Base-by-base conservation (phyloP, 1,284 basidiomycete species). In the Earliella scabrosa region DNA sequence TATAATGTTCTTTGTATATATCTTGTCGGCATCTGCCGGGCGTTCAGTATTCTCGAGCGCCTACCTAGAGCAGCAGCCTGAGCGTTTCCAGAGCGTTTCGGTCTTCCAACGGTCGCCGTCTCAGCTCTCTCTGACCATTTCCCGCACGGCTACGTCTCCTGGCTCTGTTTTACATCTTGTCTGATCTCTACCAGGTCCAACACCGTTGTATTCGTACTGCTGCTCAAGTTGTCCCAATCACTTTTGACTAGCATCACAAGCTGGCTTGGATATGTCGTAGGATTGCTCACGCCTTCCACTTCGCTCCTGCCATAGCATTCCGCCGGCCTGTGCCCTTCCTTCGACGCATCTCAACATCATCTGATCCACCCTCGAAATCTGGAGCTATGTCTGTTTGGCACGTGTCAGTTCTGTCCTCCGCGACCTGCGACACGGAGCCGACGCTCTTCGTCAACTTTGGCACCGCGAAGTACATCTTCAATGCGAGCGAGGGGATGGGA, bases 401-500 rank as follows among this genome's bases (percentile, higher is more conserved):
- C 20, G 75, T 83, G 2, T 80, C 81, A 2, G 81, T 86, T 26
- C 70, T 87, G 47, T 82, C 79, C 34, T 71, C 81, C 0, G 65
- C 77, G 18, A 82, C 91, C 2, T 84, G 88, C 14, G 92, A 95
- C 71, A 89, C 92, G 1, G 90, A 94, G 63, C 86, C 93, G 0
- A 81, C 87, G 3, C 74, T 96, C 26, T 74, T 90, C 57, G 74
- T 95, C 55, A 78, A 83, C 5, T 93, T 94, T 67, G 89, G 92
- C 65, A 80, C 84, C 45, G 86, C 81, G 7, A 89, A 92, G 66
- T 96, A 95, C 65, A 78, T 95, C 48, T 93, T 97, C 78, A 95
- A 96, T 71, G 86, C 80, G 2, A 87, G 91, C 5, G 94, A 97
- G 70, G 92, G 90, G 52, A 88, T 88, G 0, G 87, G 87, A 47